Conservation (phyloP, 2,329 filamentous ascomycete species). For the Sarocladiaceae sp. region DNA sequence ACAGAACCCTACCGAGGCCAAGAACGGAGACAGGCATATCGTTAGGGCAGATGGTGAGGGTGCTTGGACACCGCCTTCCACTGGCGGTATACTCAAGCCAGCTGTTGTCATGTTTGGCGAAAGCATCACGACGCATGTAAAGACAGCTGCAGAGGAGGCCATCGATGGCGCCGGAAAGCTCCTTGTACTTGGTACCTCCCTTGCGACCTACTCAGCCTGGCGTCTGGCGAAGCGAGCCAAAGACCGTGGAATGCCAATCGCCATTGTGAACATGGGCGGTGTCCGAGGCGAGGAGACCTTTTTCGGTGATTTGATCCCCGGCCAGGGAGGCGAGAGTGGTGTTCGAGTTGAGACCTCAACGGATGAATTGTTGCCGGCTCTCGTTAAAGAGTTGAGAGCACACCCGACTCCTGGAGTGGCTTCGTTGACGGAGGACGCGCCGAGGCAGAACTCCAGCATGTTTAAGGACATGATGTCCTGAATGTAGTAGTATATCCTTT, state of each 20-base stretch:
- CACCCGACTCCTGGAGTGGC: constrained; percentile 9
- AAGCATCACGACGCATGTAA: constrained; percentile 67
- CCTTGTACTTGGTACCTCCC: constrained; percentile 79
- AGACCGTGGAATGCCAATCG: constrained; percentile 79
- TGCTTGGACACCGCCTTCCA: constrained; percentile 64
- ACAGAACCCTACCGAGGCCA: constrained; percentile 50
- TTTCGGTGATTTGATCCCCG: constrained; percentile 52
- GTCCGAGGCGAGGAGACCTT: constrained; percentile 74
- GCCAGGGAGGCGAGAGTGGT: constrained; percentile 46
- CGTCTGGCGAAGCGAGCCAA: constrained; percentile 78
- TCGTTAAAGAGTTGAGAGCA: constrained; percentile 48
- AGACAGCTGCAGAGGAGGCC: constrained; percentile 70
- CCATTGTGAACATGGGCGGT: constrained; percentile 82
- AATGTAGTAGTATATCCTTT: constrained; percentile 14
- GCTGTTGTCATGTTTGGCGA: constrained; percentile 97
- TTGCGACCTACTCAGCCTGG: constrained; percentile 96
- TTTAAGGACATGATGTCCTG: constrained; percentile 61
- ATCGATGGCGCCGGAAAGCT: constrained; percentile 73
- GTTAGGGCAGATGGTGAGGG: constrained; percentile 76
- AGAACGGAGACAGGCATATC: constrained; percentile 48
- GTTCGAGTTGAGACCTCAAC: constrained; percentile 56
- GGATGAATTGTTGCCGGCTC: constrained; percentile 51
- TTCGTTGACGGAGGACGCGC: neutral
- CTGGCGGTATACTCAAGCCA: constrained; percentile 82
- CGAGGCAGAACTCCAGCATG: constrained; percentile 24